Evolutionary conservation across 192 early-diverging fungal genomes (phyloP).

Genomic region (Backusella psychrophila): DNA sequence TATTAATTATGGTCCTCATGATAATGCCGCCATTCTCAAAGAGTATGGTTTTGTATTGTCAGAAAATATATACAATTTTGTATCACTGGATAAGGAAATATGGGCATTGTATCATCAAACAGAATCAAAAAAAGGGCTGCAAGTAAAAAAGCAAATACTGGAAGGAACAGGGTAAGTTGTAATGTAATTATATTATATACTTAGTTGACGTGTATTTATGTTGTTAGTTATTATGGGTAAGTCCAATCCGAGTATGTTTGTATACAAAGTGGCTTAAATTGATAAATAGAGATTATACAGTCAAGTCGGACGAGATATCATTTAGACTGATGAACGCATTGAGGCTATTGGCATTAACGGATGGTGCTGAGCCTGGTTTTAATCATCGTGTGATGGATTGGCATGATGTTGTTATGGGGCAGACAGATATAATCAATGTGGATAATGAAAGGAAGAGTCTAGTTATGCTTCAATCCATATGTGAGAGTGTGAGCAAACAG

Average conservation of each 20-base stretch:
- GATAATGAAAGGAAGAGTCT: conserved; percentile 41
- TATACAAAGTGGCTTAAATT: background rate
- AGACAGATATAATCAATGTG: conserved; percentile 37
- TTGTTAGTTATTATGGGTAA: conserved; percentile 36
- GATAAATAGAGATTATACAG: conserved; percentile 42
- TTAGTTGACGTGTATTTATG: background rate
- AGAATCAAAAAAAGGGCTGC: conserved; percentile 28
- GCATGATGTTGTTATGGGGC: conserved; percentile 47
- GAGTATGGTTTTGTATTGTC: conserved; percentile 58
- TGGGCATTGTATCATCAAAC: conserved; percentile 28
- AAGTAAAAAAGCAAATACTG: conserved; percentile 42
- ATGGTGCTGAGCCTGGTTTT: conserved; percentile 16
- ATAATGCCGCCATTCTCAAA: conserved; percentile 51
- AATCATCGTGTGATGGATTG: conserved; percentile 37
- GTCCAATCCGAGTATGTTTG: background rate
- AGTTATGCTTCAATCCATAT: conserved; percentile 33
- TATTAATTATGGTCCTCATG: conserved; percentile 59
- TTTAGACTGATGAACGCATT: conserved; percentile 48
- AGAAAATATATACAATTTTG: conserved; percentile 52
- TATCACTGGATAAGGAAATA: conserved; percentile 49
- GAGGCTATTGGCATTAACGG: conserved; percentile 39
- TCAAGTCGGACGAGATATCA: conserved; percentile 45
- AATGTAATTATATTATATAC: background rate
- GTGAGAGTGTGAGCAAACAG: conserved; percentile 15
- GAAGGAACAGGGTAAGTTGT: conserved; percentile 33